Percentiles rank a stretch among this genome's conserved stretches.
These are phyloP conservation scores for Brettanomyces custersianus DNA, from an alignment of 805 yeast species.

Conservation along the genomic window DNA sequence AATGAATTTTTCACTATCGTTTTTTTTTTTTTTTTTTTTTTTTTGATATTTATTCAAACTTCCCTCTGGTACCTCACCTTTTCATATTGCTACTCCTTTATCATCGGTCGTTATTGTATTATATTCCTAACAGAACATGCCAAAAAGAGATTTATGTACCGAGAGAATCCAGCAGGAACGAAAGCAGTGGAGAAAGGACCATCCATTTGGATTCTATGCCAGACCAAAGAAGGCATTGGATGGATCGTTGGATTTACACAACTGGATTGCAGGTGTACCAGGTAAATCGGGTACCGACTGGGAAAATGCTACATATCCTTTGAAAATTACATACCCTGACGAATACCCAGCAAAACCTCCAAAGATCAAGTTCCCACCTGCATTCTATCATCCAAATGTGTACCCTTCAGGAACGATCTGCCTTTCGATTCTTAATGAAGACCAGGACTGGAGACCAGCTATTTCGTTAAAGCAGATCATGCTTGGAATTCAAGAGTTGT, in stretches of 20 bases:
- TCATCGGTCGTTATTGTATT: neutral
- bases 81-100: neutral
- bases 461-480: constrained; percentile 83
- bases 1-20: too few relatives aligned
- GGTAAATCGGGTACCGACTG: constrained; percentile 83
- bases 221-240: constrained; percentile 74
- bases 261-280: constrained; percentile 94
- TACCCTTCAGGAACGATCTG: constrained; percentile 98
- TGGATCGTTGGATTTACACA: constrained; percentile 76
- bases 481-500: constrained; percentile 84
- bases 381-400: constrained; percentile 94
- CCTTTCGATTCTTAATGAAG: constrained; percentile 85
- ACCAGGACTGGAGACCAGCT: constrained; percentile 97
- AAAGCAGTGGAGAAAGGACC: constrained; percentile 97
- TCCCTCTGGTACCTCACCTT: neutral
- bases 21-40: too few relatives aligned
- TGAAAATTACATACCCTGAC: constrained; percentile 73
- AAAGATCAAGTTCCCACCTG: constrained; percentile 79
- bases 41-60: neutral
- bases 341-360: constrained; percentile 98
- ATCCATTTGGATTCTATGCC: constrained; percentile 95
- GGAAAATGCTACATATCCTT: constrained; percentile 86
- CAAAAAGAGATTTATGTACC: constrained; percentile 41
- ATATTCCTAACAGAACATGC: constrained; percentile 8
- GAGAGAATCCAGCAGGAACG: constrained; percentile 90